Evolutionary conservation across 768 basidiomycete genomes (phyloP), one percentile per base, ranked within the genome.

Genomic region (Termitomyces titanicus): DNA sequence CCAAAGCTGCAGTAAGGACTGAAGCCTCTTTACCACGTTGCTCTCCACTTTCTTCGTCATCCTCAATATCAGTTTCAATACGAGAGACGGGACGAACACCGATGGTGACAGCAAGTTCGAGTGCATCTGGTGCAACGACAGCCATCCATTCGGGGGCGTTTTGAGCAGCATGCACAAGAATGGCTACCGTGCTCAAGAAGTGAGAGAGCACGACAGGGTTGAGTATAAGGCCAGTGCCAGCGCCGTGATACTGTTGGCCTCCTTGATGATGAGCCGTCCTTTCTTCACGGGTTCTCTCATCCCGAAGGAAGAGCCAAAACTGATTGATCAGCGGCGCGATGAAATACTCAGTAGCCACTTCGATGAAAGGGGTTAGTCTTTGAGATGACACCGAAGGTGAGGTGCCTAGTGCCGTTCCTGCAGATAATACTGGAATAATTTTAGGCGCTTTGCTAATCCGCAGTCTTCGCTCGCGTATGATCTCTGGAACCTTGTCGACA

Each of bases 301-400:
- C 93, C 7, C 90, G 83, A 43, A 97, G 81, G 72, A 95, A 92
- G n/a, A 79, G 66, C 94, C 94, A 99, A 71, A 98, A 97, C n/a
- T 87, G 83, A 62, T 94, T 89, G 71, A 98, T 81, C 50, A 98
- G 75, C 0, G 97, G 97, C 56, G 86, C 82, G 48, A 97, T 81
- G 72, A 98, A 98, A 70, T 73, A 86, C 65, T 94, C 92, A 0
- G 90, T 90, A 0, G 94, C 93, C 25, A 98, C 72, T 50, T 82
- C 78, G 18, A 82, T 83, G 64, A 88, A 89, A 2, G 79, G 74
- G 7, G 68, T 72, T 9, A 53, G 62, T 52, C 59, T 56, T 59
- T 57, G 54, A 27, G 52, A 45, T 46, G 47, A 44, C 43, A 55
- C 25, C 22, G 40, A 25, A 17, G 24, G 51, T 29, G 58, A 35